Evolutionary conservation across 306 rosid species (phyloP), one percentile per base, ranked within the genome.

Genomic region (Rosa multiflora): DNA sequence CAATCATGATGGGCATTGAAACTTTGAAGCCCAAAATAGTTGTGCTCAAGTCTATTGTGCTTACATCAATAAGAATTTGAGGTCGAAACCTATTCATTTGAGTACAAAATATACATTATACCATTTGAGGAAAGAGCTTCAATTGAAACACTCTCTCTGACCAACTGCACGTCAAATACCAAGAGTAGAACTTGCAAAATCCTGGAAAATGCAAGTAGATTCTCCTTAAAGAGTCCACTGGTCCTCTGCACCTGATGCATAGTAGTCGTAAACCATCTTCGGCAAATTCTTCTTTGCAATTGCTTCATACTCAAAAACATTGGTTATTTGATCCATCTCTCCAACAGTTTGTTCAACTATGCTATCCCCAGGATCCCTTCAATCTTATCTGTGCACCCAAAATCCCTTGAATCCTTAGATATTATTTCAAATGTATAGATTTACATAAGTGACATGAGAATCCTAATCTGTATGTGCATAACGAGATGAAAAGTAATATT

Each of bases 1-100:
- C 97, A 85, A 94, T 82, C 98, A 94, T 92, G 81, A 92, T 92
- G 20, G 98, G 97, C 98, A 92, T 94, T 37, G 98, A 94, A 80
- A 90, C 87, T 66, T 90, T 86, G 92, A 90, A 94, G 23, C 98
- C 98, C 81, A 94, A 78, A 20, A 94, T 92, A 62, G 91, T 90
- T 29, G 97, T 89, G 32, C 90, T 67, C 90, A 90, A 72, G 87
- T 94, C 97, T 74, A 94, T 92, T 86, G 83, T 88, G 87, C 90
- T 92, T 35, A 94, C 97, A 87, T 92, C 97, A 35, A 89, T 63
- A 59, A 94, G 94, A 81, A 94, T 81, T 8, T 97, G 98, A 17
- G 98, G 98, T 21, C 98, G 88, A 80, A 94, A 94, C 88, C 98
- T 94, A 86, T 73, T 79, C 56, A 75, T 48, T 21, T 61, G 8